Conservation (phyloP, 352 stramenopile genomes). For the Elongisporangium prolatum region DNA sequence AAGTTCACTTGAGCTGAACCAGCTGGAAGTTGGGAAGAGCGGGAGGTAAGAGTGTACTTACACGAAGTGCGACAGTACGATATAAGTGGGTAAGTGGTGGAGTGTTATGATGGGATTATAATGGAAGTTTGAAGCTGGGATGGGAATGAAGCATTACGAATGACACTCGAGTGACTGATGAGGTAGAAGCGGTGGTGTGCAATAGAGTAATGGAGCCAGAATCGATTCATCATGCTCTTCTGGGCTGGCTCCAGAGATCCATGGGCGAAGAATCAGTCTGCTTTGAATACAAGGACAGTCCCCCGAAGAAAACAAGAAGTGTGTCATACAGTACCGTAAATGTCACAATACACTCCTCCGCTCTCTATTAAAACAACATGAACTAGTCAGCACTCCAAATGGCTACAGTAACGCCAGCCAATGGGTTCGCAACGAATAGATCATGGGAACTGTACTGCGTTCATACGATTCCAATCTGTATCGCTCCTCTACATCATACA, state of each 20-base stretch:
- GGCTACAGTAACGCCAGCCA: background rate
- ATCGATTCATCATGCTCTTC: background rate
- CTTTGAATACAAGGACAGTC: background rate
- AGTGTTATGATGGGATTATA: background rate
- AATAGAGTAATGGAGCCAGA: background rate
- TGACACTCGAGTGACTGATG: background rate
- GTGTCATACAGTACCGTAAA: background rate
- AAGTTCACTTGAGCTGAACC: background rate
- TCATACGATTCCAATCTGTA: background rate
- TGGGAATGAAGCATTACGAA: background rate
- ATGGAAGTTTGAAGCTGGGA: background rate
- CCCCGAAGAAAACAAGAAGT: background rate
- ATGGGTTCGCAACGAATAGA: background rate
- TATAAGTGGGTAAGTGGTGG: background rate
- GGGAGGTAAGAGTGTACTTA: slow-evolving; percentile 1
- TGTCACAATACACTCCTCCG: background rate
- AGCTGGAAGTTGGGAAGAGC: background rate
- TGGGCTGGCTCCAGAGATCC: background rate
- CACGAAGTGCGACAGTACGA: background rate
- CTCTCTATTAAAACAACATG: background rate
- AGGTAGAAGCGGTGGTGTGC: background rate
- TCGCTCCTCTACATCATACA: background rate
- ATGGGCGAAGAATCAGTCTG: background rate
- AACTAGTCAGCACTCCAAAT: background rate
- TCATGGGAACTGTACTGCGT: background rate